Evolutionary conservation across 768 basidiomycete species (phyloP).

Genomic region (Auricularia auricula-judae): DNA sequence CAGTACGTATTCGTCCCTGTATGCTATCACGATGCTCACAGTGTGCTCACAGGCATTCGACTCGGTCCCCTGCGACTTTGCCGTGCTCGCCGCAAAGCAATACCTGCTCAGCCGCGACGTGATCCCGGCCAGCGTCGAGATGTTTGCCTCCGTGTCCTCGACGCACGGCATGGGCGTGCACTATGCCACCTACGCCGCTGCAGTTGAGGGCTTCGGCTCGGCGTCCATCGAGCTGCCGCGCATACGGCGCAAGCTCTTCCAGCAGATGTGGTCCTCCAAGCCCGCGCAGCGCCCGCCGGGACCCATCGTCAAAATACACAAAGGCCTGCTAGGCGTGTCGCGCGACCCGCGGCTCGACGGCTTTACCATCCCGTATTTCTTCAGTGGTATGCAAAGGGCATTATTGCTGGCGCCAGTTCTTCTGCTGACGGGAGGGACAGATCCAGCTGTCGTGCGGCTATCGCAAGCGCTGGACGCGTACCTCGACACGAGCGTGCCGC

Average conservation of each 20-base stretch:
- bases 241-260: not conserved
- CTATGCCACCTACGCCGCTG: conserved; percentile 5
- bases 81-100: conserved; percentile 3
- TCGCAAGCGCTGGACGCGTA: conserved; percentile 3
- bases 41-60: conserved; percentile 3
- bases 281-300: not conserved
- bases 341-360: conserved; percentile 1
- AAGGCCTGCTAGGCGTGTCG: not conserved
- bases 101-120: not conserved
- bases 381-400: not conserved
- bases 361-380: conserved; percentile 7
- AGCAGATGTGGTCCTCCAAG: not conserved
- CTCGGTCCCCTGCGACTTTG: conserved; percentile 7
- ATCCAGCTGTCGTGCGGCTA: conserved; percentile 8
- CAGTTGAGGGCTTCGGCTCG: conserved; percentile 6
- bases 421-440: not conserved
- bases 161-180: not conserved
- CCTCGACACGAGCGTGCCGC: not conserved
- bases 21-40: not conserved
- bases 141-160: conserved; percentile 1
- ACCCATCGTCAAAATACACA: not conserved
- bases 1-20: not conserved
- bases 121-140: conserved; percentile 5
- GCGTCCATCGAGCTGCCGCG: not conserved
- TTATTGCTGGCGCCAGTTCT: too few relatives aligned